Evolutionary conservation across 1,284 basidiomycete species (phyloP).

Genomic region (Irpex lacteus): DNA sequence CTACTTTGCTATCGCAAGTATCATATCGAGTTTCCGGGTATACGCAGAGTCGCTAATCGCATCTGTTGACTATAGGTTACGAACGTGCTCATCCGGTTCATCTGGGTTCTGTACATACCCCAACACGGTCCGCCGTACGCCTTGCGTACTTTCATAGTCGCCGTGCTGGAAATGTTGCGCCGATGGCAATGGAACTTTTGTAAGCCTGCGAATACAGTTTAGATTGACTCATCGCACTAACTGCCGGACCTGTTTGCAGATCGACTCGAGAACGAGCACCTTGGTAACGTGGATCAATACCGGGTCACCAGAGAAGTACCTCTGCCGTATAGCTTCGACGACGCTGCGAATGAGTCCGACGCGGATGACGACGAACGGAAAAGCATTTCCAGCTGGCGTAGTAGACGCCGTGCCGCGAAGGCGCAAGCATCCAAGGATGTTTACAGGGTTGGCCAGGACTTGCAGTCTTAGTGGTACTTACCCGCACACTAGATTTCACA

Average conservation of each 20-base stretch:
- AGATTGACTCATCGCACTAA: neutral
- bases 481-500: neutral
- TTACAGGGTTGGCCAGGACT: neutral
- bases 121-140: slow-evolving; percentile 44
- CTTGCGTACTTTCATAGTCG: slow-evolving; percentile 68
- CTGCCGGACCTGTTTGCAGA: no score
- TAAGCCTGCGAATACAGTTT: slow-evolving; percentile 27
- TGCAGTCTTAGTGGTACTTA: neutral
- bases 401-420: slow-evolving; percentile 16
- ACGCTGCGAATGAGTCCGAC: slow-evolving; percentile 30
- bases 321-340: slow-evolving; percentile 66
- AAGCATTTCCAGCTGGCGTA: slow-evolving; percentile 23
- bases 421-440: neutral
- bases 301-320: slow-evolving; percentile 80
- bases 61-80: slow-evolving; percentile 41
- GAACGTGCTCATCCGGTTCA: slow-evolving; percentile 77
- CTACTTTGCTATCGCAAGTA: slow-evolving; percentile 68
- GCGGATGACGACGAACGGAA: slow-evolving; percentile 29
- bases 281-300: slow-evolving; percentile 84
- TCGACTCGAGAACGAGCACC: slow-evolving; percentile 84
- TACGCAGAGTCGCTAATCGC: neutral
- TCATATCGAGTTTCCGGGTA: neutral
- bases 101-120: slow-evolving; percentile 82
- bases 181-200: slow-evolving; percentile 94
- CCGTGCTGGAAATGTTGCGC: slow-evolving; percentile 74